Conservation (phyloP, 768 basidiomycete species). For the Tulasnella sp. region DNA sequence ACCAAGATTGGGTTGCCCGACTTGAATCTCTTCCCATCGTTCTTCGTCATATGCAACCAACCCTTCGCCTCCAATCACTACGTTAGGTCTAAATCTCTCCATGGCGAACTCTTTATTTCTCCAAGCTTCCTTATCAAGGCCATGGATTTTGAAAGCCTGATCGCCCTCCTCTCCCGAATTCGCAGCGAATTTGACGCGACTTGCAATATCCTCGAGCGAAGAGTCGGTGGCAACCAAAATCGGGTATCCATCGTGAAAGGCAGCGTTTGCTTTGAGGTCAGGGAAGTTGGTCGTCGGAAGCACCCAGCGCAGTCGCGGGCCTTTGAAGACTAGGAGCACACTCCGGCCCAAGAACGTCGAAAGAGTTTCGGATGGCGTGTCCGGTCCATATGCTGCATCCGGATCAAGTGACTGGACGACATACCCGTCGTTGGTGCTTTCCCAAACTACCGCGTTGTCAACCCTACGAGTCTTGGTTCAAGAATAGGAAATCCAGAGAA, state of each 20-base stretch:
- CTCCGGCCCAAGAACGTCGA: constrained; percentile 49
- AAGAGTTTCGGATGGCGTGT: constrained; percentile 34
- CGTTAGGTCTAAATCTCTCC: constrained; percentile 71
- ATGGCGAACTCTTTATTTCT: constrained; percentile 37
- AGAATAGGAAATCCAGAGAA: not conserved
- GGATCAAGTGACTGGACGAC: constrained; percentile 37
- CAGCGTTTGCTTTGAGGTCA: constrained; percentile 37
- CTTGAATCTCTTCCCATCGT: constrained; percentile 46
- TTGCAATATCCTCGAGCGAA: constrained; percentile 42
- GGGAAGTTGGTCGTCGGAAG: constrained; percentile 45
- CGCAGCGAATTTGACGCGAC: constrained; percentile 32
- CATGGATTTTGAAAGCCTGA: constrained; percentile 11
- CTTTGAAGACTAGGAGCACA: constrained; percentile 59
- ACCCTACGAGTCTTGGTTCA: constrained; percentile 30
- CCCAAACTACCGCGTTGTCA: constrained; percentile 41
- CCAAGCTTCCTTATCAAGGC: constrained; percentile 30
- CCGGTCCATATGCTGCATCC: constrained; percentile 28
- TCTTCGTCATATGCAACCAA: constrained; percentile 59
- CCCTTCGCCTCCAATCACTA: constrained; percentile 51
- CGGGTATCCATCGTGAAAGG: constrained; percentile 58
- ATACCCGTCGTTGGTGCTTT: constrained; percentile 48
- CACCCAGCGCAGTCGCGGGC: constrained; percentile 40
- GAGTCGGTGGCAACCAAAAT: constrained; percentile 57
- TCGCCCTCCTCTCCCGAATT: constrained; percentile 31
- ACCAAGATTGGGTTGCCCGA: constrained; percentile 29